A percentile compares a stretch with the other conserved stretches of the same genome.
phyloP scores from a whole-genome alignment of 2,329 filamentous ascomycete genomes.

The Chrysoporthe deuterocubensis region DNA sequence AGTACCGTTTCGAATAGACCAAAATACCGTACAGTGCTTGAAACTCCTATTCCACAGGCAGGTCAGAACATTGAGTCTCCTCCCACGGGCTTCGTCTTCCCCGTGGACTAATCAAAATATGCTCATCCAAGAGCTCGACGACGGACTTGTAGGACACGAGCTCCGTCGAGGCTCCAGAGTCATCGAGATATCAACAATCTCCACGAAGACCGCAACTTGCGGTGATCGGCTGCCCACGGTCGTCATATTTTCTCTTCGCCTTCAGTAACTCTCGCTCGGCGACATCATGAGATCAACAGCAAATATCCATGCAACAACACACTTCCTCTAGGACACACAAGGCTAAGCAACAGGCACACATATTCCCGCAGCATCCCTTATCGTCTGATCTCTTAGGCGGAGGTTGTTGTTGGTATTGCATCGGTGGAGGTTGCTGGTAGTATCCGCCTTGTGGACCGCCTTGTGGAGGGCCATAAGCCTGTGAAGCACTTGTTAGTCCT shows the following conservation, averaged over 20 bases:
- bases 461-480: constrained; percentile 42
- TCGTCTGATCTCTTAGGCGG: constrained; percentile 39
- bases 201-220: neutral
- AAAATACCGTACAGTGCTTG: neutral
- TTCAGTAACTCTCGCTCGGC: neutral
- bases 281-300: constrained; percentile 38
- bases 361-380: constrained; percentile 49
- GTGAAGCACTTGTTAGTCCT: constrained; percentile 26
- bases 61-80: neutral
- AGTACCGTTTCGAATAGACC: neutral
- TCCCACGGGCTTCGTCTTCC: neutral
- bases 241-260: neutral
- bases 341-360: constrained; percentile 56
- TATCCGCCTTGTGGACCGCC: constrained; percentile 40
- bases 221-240: neutral
- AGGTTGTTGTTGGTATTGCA: constrained; percentile 51
- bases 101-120: neutral
- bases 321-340: constrained; percentile 51
- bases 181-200: neutral
- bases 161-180: neutral
- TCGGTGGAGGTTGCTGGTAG: constrained; percentile 49
- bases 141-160: neutral
- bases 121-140: neutral
- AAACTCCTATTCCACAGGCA: neutral
- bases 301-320: constrained; percentile 50